These are phyloP conservation scores for Salix udensis DNA, from an alignment of 345 rosid genomes.

Conservation along the genomic window DNA sequence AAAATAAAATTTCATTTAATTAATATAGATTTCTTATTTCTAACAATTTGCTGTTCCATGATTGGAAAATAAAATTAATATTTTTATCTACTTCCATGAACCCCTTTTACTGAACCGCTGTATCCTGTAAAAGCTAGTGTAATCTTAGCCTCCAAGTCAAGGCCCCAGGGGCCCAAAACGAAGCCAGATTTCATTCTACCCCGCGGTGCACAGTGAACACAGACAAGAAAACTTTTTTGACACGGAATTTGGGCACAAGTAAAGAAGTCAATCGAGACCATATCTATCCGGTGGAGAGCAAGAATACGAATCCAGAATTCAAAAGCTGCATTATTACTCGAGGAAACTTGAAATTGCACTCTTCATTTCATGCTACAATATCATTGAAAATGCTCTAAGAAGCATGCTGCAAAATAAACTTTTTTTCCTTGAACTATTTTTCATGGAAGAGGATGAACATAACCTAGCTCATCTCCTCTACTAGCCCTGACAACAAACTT, in stretches of 20 bases:
- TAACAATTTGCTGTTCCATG: too few relatives aligned
- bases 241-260: not conserved
- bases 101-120: not conserved
- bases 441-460: constrained; percentile 40
- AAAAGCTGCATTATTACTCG: not conserved
- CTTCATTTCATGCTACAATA: constrained; percentile 9
- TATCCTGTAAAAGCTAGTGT: not conserved
- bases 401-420: constrained; percentile 5
- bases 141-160: not conserved
- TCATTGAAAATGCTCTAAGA: constrained; percentile 1
- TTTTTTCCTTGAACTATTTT: not conserved
- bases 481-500: not conserved
- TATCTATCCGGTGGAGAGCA: not conserved
- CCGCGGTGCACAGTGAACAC: not conserved
- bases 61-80: too few relatives aligned
- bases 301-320: not conserved
- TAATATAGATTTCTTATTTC: too few relatives aligned
- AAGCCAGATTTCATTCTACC: not conserved
- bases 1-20: too few relatives aligned
- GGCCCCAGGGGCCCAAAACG: not conserved
- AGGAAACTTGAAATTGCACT: constrained; percentile 9
- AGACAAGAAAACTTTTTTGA: not conserved
- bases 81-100: too few relatives aligned
- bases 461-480: constrained; percentile 37
- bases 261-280: too few relatives aligned